Conservation (phyloP, 2,329 filamentous ascomycete species). For the Ceratocystis colombiana region DNA sequence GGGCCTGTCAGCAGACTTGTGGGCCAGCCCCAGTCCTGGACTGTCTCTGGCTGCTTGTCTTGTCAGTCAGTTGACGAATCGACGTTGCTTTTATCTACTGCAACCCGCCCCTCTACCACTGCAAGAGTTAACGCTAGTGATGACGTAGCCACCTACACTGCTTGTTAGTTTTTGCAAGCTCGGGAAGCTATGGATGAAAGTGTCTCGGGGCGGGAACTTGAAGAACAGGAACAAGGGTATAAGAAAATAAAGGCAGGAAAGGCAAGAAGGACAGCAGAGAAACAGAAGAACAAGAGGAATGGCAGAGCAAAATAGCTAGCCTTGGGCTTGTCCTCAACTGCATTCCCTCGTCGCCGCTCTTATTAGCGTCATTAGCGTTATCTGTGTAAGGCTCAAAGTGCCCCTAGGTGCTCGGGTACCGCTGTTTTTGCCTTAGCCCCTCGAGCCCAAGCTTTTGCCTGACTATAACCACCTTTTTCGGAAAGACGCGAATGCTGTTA, state of each 20-base stretch:
- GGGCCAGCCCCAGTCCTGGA: neutral
- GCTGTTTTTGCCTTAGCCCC: slow-evolving; percentile 2
- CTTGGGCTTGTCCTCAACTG: neutral
- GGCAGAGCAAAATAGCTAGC: neutral
- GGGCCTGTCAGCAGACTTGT: slow-evolving; percentile 12
- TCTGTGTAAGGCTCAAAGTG: slow-evolving; percentile 1
- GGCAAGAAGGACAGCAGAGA: neutral
- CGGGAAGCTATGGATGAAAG: neutral
- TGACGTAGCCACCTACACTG: neutral
- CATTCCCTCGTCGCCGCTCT: neutral
- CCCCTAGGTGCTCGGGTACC: neutral
- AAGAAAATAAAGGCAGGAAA: neutral
- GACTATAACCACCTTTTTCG: neutral
- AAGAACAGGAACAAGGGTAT: neutral
- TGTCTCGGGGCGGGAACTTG: neutral
- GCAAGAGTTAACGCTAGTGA: slow-evolving; percentile 6
- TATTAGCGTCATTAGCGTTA: neutral
- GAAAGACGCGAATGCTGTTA: neutral
- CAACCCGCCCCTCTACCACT: neutral
- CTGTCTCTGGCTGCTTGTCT: neutral
- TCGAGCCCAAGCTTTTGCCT: slow-evolving; percentile 3
- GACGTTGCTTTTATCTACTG: neutral
- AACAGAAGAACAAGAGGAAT: neutral
- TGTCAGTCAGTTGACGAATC: neutral
- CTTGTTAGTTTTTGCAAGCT: neutral